Percentiles rank a stretch among this genome's conserved stretches.
Conservation (phyloP, 1,284 basidiomycete species). For the Sutorius eximius region DNA sequence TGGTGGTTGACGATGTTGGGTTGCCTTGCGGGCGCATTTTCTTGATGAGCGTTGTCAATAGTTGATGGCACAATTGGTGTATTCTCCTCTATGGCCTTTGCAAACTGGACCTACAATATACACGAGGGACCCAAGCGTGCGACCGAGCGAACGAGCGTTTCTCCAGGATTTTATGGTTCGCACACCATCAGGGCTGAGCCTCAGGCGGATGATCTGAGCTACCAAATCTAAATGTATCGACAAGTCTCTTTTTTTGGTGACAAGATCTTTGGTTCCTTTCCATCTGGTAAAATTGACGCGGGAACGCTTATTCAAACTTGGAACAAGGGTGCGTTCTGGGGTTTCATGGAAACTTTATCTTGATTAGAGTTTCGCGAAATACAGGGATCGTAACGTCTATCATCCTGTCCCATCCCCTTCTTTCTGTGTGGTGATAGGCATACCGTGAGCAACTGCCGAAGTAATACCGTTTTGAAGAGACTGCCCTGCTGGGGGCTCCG, state of each 20-base stretch:
- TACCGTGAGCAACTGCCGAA: slow-evolving; percentile 4
- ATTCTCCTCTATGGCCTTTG: neutral
- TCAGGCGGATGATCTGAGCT: too few species aligned
- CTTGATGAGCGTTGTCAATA: slow-evolving; percentile 28
- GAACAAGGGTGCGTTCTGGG: neutral
- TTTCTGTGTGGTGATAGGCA: slow-evolving; percentile 16
- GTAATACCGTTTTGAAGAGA: slow-evolving; percentile 19
- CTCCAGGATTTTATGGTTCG: too few species aligned
- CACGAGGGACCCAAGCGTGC: neutral
- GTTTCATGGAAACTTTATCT: slow-evolving; percentile 1
- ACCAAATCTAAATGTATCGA: too few species aligned
- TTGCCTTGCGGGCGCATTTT: slow-evolving; percentile 59
- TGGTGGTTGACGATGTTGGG: slow-evolving; percentile 85
- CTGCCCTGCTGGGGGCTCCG: slow-evolving; percentile 14
- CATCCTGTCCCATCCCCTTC: slow-evolving; percentile 27
- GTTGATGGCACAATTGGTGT: neutral
- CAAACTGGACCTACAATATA: neutral
- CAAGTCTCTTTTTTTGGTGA: too few species aligned
- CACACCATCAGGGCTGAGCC: too few species aligned
- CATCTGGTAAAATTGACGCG: neutral
- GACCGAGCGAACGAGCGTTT: too few species aligned
- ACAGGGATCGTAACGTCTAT: slow-evolving; percentile 22
- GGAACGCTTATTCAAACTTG: neutral
- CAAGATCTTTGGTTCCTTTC: too few species aligned
- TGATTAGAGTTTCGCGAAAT: slow-evolving; percentile 14